phyloP scores from a whole-genome alignment of 1,284 basidiomycete species.

The Leccinum angustisporum region DNA sequence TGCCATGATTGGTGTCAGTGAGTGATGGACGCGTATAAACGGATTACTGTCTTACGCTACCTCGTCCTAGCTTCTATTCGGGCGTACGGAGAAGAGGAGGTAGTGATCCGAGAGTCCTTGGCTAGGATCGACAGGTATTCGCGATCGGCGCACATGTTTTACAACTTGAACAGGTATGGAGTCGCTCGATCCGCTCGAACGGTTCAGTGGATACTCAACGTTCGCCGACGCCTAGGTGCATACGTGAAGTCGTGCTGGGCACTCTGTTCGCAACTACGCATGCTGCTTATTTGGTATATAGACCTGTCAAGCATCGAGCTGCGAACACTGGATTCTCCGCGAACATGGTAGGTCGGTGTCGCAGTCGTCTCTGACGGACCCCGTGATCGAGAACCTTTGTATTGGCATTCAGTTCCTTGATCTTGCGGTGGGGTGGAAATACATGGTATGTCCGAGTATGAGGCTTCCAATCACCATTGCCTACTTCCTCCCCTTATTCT shows the following conservation, averaged over 20 bases:
- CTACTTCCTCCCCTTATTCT: not conserved
- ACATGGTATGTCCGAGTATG: slow-evolving; percentile 38
- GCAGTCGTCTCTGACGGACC: not conserved
- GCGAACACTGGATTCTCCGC: slow-evolving; percentile 34
- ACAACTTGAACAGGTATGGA: slow-evolving; percentile 49
- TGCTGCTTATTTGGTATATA: slow-evolving; percentile 1
- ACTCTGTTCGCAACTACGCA: not conserved
- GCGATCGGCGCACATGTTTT: slow-evolving; percentile 47
- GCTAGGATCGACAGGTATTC: slow-evolving; percentile 1
- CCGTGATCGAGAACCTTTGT: not conserved
- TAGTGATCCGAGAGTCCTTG: not conserved
- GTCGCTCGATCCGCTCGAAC: not conserved
- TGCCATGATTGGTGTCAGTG: slow-evolving; percentile 51
- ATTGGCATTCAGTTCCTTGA: slow-evolving; percentile 56
- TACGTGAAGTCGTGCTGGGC: slow-evolving; percentile 48
- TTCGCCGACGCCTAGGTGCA: slow-evolving; percentile 37
- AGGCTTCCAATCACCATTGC: not conserved
- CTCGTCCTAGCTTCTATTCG: not conserved
- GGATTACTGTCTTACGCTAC: not conserved
- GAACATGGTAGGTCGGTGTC: slow-evolving; percentile 43
- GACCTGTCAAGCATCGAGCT: not conserved
- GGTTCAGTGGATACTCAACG: not conserved
- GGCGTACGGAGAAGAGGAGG: not conserved
- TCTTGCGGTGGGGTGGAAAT: slow-evolving; percentile 61
- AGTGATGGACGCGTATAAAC: slow-evolving; percentile 34